These are phyloP conservation scores for Corymbia calophylla DNA, from an alignment of 441 rosid genomes.

Conservation along the genomic window DNA sequence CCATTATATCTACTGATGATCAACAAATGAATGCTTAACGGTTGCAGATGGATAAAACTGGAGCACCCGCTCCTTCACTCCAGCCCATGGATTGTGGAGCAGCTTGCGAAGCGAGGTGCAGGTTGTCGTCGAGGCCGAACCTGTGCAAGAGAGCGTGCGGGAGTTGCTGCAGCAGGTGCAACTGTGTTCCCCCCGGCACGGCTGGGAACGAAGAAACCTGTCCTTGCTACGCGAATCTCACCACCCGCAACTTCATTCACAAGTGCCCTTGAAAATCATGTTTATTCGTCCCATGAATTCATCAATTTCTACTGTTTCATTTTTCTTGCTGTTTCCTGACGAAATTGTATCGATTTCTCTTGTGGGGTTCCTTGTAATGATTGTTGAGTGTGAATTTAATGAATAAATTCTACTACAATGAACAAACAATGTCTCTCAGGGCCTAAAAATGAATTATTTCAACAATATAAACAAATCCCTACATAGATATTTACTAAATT, in stretches of 20 bases:
- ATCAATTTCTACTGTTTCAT: neutral
- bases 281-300: neutral
- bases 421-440: neutral
- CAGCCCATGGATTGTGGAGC: neutral
- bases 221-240: slow-evolving; percentile 21
- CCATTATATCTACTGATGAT: neutral
- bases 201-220: slow-evolving; percentile 16
- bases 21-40: neutral
- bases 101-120: slow-evolving; percentile 20
- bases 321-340: neutral
- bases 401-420: neutral
- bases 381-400: neutral
- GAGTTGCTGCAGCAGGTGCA: slow-evolving; percentile 18
- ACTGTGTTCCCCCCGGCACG: slow-evolving; percentile 27
- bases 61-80: neutral
- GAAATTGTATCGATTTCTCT: neutral
- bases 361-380: neutral
- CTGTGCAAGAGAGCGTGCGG: slow-evolving; percentile 22
- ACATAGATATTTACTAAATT: neutral
- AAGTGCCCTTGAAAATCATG: slow-evolving; percentile 17
- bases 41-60: neutral
- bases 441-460: neutral
- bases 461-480: neutral
- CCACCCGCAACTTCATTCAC: slow-evolving; percentile 1
- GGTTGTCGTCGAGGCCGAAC: slow-evolving; percentile 10